phyloP scores from a whole-genome alignment of 106 monocot genomes.

The Amphibolis antarctica region DNA sequence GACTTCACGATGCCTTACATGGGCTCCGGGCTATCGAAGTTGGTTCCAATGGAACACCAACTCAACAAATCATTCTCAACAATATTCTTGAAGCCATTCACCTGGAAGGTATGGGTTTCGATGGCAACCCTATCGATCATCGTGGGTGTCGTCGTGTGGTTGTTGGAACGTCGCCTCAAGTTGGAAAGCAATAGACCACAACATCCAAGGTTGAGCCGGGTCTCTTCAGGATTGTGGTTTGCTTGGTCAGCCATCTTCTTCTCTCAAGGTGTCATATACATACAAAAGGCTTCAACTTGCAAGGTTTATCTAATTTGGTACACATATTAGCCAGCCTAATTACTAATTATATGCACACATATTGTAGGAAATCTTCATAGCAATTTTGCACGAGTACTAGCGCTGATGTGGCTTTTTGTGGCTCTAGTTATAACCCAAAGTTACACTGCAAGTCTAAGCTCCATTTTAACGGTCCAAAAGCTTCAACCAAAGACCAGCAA shows the following conservation, averaged over 20 bases:
- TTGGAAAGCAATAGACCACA: no score
- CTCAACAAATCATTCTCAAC: slow-evolving; percentile 1
- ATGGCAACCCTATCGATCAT: not conserved
- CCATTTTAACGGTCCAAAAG: slow-evolving; percentile 31
- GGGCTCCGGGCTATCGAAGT: slow-evolving; percentile 12
- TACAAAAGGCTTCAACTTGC: no score
- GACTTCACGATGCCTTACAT: slow-evolving; percentile 23
- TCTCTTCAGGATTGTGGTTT: slow-evolving; percentile 4
- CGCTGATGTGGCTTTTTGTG: slow-evolving; percentile 31
- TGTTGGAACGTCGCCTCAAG: no score
- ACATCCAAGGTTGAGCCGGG: no score
- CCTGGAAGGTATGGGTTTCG: slow-evolving; percentile 8
- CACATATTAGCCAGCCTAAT: not conserved
- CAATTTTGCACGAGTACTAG: slow-evolving; percentile 17
- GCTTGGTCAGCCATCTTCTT: slow-evolving; percentile 18
- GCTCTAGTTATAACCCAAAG: slow-evolving; percentile 23
- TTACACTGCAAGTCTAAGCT: slow-evolving; percentile 32
- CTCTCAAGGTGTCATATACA: not conserved
- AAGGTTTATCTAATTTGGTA: not conserved
- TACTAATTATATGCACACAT: not conserved
- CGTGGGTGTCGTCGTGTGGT: slow-evolving; percentile 11
- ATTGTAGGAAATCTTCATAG: slow-evolving; percentile 7
- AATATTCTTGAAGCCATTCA: slow-evolving; percentile 19
- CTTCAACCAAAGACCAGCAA: slow-evolving; percentile 10
- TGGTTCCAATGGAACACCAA: slow-evolving; percentile 6